Percentiles rank a stretch among this genome's conserved stretches.
Conservation (phyloP, 805 yeast species). For the Hagleromyces aurorensis region DNA sequence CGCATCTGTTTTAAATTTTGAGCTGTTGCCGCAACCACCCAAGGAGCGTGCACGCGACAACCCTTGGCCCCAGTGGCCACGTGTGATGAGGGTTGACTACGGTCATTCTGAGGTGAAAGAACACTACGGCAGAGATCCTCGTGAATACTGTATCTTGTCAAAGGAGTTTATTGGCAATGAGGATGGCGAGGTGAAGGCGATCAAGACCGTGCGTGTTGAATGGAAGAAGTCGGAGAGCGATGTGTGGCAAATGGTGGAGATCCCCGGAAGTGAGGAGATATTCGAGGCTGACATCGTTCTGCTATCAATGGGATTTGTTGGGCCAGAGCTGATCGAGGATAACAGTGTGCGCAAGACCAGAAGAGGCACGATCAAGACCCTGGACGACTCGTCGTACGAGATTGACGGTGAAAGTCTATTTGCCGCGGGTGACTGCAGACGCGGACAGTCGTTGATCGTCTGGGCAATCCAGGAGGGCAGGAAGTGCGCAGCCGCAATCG, state of each 20-base stretch:
- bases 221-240: constrained; percentile 95
- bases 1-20: constrained; percentile 86
- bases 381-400: constrained; percentile 52
- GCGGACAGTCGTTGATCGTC: constrained; percentile 96
- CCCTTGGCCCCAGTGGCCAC: constrained; percentile 99
- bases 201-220: constrained; percentile 93
- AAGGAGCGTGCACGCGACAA: constrained; percentile 80
- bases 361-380: constrained; percentile 72
- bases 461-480: constrained; percentile 99
- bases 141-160: constrained; percentile 91
- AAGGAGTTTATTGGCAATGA: constrained; percentile 95
- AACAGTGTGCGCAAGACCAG: constrained; percentile 48
- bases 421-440: constrained; percentile 98
- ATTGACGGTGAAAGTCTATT: constrained; percentile 64
- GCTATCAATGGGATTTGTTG: constrained; percentile 95
- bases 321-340: constrained; percentile 76
- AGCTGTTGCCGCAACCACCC: constrained; percentile 89
- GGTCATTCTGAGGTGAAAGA: constrained; percentile 94
- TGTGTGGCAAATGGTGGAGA: constrained; percentile 98
- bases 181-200: constrained; percentile 90
- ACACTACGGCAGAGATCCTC: constrained; percentile 94
- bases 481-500: constrained; percentile 95
- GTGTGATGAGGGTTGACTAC: constrained; percentile 94
- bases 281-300: constrained; percentile 93
- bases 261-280: constrained; percentile 88